Base-by-base conservation (phyloP, 2,329 filamentous ascomycete genomes). In the Alternaria novae-zelandiae region DNA sequence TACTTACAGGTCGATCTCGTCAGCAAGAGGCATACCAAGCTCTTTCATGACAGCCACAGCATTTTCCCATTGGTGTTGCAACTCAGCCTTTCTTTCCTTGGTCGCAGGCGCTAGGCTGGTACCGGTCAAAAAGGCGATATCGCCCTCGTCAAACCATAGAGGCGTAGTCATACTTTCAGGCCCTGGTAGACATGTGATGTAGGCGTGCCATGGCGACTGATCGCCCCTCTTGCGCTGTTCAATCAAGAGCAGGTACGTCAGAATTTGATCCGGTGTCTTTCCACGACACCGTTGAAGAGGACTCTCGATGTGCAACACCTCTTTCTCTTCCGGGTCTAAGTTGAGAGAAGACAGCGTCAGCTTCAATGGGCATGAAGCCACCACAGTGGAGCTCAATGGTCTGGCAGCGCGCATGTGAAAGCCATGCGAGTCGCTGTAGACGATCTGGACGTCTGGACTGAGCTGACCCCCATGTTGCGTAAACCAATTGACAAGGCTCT, bases 291-390 rank as follows among this genome's bases (percentile, higher is more conserved):
- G 63, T 47, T 65, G 67, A 6, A 76, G 67, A 43, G 66, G 64
- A 55, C 73, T 79, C 30, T 70, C 63, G 20, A 76, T 57, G 54
- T 68, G 65, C 36, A 72, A 55, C 21, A 78, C 73, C 30, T 64
- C 58, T 59, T 70, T 66, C 58, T 75, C 71, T 4, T 55, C 53
- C n/a, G 70, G 71, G 59, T 74, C 72, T 69, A 78, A 70, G 54
- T 78, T 80, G 51, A 80, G 74, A 67, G 68, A 67, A 11, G 79
- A 81, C 4, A 81, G 66, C 5, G 78, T 77, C 25, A 80, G 70
- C 41, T 62, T 66, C 26, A 79, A 59, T 10, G 78, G 79, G 56
- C 78, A 79, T 28, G 61, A 71, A 49, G 70, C 76, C 20, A 78
- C 70, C 28, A 66, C 56, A 36, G 72, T 65, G 56, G 70, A 68